phyloP scores from a whole-genome alignment of 2,329 filamentous ascomycete genomes.

The Zasmidium cellare region DNA sequence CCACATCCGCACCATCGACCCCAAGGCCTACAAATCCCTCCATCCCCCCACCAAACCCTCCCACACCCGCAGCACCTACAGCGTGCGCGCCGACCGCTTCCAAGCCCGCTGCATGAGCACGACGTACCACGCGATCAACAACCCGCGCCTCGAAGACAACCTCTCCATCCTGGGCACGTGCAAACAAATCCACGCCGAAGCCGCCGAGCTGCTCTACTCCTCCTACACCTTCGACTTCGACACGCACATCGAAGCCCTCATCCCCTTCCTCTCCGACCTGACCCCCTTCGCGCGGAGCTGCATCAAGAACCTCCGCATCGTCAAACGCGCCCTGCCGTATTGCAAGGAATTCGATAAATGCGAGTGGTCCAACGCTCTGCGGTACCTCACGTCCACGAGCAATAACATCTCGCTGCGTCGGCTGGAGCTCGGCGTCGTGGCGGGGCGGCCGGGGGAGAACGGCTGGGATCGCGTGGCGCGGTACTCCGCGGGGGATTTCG shows the following conservation, averaged over 20 bases:
- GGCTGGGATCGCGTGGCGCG: conserved; percentile 53
- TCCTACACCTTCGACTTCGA: conserved; percentile 61
- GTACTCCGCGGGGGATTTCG: conserved; percentile 50
- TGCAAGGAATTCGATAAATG: conserved; percentile 56
- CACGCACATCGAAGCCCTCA: conserved; percentile 59
- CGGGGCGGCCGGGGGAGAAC: conserved; percentile 48
- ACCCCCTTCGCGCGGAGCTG: conserved; percentile 50
- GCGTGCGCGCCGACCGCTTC: conserved; percentile 43
- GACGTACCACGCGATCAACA: conserved; percentile 56
- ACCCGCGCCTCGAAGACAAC: conserved; percentile 37
- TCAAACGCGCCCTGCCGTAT: conserved; percentile 57
- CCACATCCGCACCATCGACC: conserved; percentile 47
- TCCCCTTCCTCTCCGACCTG: conserved; percentile 61
- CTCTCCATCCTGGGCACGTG: conserved; percentile 31
- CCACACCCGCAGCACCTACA: conserved; percentile 39
- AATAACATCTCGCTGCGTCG: conserved; percentile 39
- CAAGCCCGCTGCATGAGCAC: conserved; percentile 48
- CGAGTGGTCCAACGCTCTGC: conserved; percentile 58
- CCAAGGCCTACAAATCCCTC: conserved; percentile 31
- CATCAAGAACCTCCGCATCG: conserved; percentile 53
- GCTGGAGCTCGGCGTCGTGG: conserved; percentile 54
- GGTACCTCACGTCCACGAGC: conserved; percentile 40
- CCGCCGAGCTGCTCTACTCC: conserved; percentile 57
- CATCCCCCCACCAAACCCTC: conserved; percentile 7
- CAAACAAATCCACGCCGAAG: conserved; percentile 55